Conservation (phyloP, 768 basidiomycete genomes). For the Mycena venus region DNA sequence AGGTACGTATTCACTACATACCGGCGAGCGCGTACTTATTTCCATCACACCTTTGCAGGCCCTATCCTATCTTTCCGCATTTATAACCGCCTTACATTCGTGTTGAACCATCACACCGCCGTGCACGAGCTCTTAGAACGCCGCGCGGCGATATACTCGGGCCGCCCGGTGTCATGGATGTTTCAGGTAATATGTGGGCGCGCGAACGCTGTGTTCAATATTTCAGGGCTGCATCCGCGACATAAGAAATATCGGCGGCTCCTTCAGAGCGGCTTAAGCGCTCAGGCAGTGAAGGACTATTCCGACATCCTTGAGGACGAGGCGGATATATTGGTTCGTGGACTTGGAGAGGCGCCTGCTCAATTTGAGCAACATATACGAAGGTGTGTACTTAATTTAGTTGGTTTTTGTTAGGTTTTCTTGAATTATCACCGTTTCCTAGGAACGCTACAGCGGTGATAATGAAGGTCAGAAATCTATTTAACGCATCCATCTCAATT, state of each 20-base stretch:
- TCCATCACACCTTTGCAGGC: conserved; percentile 37
- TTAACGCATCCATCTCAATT: neutral
- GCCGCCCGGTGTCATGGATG: conserved; percentile 63
- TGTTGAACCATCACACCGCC: conserved; percentile 61
- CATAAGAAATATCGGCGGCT: conserved; percentile 58
- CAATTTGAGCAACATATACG: conserved; percentile 52
- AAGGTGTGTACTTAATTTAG: conserved; percentile 42
- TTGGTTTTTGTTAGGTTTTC: neutral
- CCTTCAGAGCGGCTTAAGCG: conserved; percentile 52
- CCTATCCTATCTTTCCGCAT: conserved; percentile 63
- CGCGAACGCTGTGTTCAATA: conserved; percentile 57
- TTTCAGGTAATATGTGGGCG: conserved; percentile 58
- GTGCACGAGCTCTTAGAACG: conserved; percentile 64
- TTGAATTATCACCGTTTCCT: neutral
- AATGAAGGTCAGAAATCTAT: conserved; percentile 48
- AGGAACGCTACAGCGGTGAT: conserved; percentile 56
- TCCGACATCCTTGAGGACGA: conserved; percentile 53
- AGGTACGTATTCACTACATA: conserved; percentile 27
- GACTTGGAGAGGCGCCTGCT: conserved; percentile 46
- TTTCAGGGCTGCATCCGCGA: conserved; percentile 53
- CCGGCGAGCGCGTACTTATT: neutral
- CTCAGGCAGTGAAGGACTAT: conserved; percentile 50
- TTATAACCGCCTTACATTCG: conserved; percentile 59
- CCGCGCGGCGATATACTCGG: conserved; percentile 67
- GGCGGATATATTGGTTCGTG: conserved; percentile 47